A percentile compares a stretch with the other conserved stretches of the same genome.
Evolutionary conservation across 2,329 filamentous ascomycete species (phyloP).

Genomic region (Trichoderma sp.): DNA sequence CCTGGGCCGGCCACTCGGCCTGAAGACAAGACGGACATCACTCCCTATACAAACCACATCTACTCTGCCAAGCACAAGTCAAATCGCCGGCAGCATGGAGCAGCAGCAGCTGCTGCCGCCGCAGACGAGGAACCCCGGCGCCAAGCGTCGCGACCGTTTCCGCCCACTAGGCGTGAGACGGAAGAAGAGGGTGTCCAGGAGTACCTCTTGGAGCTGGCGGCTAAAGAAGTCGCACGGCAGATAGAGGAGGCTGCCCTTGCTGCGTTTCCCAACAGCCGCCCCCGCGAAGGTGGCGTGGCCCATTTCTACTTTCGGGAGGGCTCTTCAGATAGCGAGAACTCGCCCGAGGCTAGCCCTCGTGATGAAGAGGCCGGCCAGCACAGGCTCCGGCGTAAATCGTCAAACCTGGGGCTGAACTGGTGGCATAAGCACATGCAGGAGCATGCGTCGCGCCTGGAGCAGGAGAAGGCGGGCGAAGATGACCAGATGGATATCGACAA

Average conservation of each 20-base stretch:
- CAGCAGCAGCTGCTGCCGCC: constrained; percentile 18
- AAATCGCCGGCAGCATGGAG: constrained; percentile 37
- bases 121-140: constrained; percentile 35
- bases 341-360: constrained; percentile 41
- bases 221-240: constrained; percentile 76
- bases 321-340: constrained; percentile 59
- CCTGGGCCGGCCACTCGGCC: constrained; percentile 61
- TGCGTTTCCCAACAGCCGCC: constrained; percentile 72
- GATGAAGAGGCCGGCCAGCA: constrained; percentile 31
- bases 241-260: constrained; percentile 75
- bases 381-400: constrained; percentile 57
- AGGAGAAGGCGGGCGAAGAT: constrained; percentile 39
- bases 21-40: constrained; percentile 72
- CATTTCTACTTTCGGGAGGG: constrained; percentile 70
- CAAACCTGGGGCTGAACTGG: constrained; percentile 66
- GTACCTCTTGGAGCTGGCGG: constrained; percentile 77
- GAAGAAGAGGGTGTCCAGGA: constrained; percentile 75
- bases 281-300: constrained; percentile 68
- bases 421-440: constrained; percentile 80
- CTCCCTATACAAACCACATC: constrained; percentile 63
- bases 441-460: constrained; percentile 67
- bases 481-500: constrained; percentile 31
- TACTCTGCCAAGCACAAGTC: constrained; percentile 48
- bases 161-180: constrained; percentile 60
- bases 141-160: constrained; percentile 36